These are phyloP conservation scores for Petunia secreta DNA, from an alignment of 257 asterid species.

Conservation along the genomic window DNA sequence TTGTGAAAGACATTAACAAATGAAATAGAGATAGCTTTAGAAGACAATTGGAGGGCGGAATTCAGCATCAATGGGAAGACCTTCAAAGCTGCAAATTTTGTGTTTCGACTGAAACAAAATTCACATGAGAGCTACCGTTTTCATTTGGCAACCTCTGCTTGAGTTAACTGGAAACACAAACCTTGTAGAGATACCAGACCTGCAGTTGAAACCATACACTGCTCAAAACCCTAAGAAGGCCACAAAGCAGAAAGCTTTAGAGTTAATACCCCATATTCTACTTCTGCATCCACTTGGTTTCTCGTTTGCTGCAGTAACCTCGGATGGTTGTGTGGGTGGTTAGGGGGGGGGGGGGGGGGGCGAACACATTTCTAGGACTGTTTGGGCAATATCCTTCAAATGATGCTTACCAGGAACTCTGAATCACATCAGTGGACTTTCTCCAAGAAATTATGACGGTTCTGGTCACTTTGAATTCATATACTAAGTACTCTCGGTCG, in stretches of 20 bases:
- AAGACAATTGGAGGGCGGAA: background rate
- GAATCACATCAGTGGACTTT: background rate
- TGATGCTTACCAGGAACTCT: background rate
- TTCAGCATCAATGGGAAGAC: background rate
- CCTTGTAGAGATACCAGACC: background rate
- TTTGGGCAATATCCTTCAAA: background rate
- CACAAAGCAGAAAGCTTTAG: background rate
- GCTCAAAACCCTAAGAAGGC: background rate
- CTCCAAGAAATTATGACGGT: background rate
- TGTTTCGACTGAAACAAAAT: background rate
- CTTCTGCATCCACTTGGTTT: background rate
- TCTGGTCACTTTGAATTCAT: background rate
- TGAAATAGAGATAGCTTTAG: background rate
- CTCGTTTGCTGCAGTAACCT: background rate
- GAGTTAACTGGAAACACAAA: background rate
- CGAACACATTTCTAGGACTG: background rate
- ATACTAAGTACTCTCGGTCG: background rate
- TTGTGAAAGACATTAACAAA: background rate
- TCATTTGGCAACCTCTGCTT: slow-evolving; percentile 9
- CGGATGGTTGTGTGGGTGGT: background rate
- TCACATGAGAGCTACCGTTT: background rate
- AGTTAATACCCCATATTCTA: background rate
- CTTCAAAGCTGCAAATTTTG: background rate
- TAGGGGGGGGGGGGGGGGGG: background rate
- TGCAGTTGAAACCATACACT: background rate